These are phyloP conservation scores for Ceriops tagal DNA, from an alignment of 345 rosid species.

Conservation along the genomic window DNA sequence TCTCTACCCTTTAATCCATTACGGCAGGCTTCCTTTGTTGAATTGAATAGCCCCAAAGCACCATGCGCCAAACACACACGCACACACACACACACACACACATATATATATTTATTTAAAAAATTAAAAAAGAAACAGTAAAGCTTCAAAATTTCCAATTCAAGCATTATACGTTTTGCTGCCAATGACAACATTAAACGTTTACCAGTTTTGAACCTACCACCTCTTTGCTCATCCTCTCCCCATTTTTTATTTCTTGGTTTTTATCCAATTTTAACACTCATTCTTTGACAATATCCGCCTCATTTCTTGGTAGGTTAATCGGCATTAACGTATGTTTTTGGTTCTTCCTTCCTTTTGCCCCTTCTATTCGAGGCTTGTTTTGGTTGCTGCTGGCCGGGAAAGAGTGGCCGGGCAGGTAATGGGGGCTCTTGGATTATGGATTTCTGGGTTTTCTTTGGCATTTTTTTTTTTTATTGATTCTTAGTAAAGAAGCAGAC, in stretches of 20 bases:
- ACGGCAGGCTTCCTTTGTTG: conserved; percentile 40
- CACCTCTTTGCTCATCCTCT: conserved; percentile 9
- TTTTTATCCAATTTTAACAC: not conserved
- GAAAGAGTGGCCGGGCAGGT: conserved; percentile 7
- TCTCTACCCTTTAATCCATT: conserved; percentile 15
- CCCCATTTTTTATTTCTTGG: not conserved
- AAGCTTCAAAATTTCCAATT: not conserved
- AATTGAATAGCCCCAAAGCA: conserved; percentile 18
- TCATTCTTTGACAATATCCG: not conserved
- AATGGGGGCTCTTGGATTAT: conserved; percentile 13
- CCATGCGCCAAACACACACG: conserved; percentile 7
- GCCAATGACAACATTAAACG: conserved; percentile 10
- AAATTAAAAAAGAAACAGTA: not conserved
- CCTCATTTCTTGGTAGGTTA: conserved; percentile 17
- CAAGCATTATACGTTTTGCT: not conserved
- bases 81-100: not conserved
- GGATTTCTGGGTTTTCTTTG: conserved; percentile 13
- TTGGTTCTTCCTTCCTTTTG: not conserved
- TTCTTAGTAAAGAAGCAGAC: conserved; percentile 13
- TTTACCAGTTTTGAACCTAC: conserved; percentile 46
- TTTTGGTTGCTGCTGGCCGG: conserved; percentile 19
- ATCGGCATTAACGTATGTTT: conserved; percentile 12
- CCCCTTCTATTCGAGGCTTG: not conserved
- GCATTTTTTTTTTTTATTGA: not conserved
- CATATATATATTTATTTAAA: too few species aligned